Evolutionary conservation across 2,329 filamentous ascomycete genomes (phyloP).

Genomic region (Fusarium sp.): DNA sequence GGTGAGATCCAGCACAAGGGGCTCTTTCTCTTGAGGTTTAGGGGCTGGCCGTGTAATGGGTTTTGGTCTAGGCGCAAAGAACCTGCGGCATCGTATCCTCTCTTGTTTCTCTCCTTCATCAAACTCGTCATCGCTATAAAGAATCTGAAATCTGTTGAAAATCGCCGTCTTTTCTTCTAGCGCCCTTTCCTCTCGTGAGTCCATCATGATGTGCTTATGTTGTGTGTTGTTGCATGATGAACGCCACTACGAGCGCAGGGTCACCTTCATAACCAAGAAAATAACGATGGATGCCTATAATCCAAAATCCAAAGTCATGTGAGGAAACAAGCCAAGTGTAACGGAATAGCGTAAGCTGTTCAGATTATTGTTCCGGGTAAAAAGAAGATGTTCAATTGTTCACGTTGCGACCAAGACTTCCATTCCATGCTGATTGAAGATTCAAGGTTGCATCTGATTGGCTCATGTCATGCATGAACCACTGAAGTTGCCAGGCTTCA

Average conservation of each 20-base stretch:
- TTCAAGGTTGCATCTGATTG: conserved; percentile 17
- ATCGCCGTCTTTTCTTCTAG: conserved; percentile 59
- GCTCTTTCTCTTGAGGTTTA: conserved; percentile 9
- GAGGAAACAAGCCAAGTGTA: background rate
- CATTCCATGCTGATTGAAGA: background rate
- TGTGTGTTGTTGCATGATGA: conserved; percentile 3
- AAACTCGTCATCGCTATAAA: conserved; percentile 50
- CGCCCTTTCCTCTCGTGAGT: conserved; percentile 54
- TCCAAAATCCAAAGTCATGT: conserved; percentile 1
- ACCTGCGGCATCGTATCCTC: conserved; percentile 46
- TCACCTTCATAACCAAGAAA: conserved; percentile 4
- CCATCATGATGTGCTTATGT: conserved; percentile 35
- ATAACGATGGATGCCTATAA: conserved; percentile 1
- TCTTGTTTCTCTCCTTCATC: conserved; percentile 49
- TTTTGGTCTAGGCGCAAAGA: conserved; percentile 42
- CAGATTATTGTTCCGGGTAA: background rate
- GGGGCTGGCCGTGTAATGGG: background rate
- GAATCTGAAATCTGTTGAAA: conserved; percentile 56
- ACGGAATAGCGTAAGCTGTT: background rate
- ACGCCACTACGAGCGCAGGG: background rate
- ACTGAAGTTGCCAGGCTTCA: conserved; percentile 37
- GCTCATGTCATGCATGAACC: conserved; percentile 5
- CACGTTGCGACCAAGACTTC: background rate
- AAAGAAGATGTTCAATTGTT: conserved; percentile 2
- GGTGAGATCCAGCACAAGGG: conserved; percentile 31